Conservation (phyloP, 1,139 yeast genomes). For the Pichia sp. region DNA sequence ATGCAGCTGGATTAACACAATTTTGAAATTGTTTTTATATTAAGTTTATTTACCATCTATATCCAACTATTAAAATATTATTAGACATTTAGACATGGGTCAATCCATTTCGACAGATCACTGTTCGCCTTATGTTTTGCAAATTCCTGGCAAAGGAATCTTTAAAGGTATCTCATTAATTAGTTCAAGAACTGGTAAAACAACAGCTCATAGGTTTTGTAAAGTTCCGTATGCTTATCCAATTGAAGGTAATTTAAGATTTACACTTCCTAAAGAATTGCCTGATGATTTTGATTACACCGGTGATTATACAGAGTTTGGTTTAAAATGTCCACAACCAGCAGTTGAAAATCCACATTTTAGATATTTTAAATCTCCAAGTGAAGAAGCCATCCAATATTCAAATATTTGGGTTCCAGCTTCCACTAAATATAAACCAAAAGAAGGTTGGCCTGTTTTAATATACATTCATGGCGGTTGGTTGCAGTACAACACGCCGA, state of each 20-base stretch:
- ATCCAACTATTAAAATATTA: too few relatives aligned
- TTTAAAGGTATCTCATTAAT: conserved; percentile 19
- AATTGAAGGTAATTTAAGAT: conserved; percentile 19
- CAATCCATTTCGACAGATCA: too few relatives aligned
- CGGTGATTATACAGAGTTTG: conserved; percentile 31
- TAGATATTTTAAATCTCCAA: conserved; percentile 21
- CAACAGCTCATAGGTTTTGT: conserved; percentile 18
- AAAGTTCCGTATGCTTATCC: conserved; percentile 23
- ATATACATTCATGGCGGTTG: conserved; percentile 39
- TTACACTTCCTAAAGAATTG: conserved; percentile 19
- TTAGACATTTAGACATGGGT: too few relatives aligned
- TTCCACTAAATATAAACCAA: conserved; percentile 28
- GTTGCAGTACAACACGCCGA: conserved; percentile 35
- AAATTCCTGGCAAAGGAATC: conserved; percentile 19
- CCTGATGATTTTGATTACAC: conserved; percentile 33
- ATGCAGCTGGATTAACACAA: too few relatives aligned
- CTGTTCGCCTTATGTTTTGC: too few relatives aligned
- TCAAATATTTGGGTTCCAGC: conserved; percentile 38
- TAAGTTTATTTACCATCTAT: too few relatives aligned
- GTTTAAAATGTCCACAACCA: conserved; percentile 34
- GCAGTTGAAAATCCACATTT: conserved; percentile 26
- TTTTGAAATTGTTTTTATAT: too few relatives aligned
- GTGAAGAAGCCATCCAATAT: conserved; percentile 33
- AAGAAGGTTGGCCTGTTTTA: conserved; percentile 37
- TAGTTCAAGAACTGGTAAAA: conserved; percentile 15